Conservation (phyloP, 2,329 filamentous ascomycete species). For the Dryadomyces quercivorus region DNA sequence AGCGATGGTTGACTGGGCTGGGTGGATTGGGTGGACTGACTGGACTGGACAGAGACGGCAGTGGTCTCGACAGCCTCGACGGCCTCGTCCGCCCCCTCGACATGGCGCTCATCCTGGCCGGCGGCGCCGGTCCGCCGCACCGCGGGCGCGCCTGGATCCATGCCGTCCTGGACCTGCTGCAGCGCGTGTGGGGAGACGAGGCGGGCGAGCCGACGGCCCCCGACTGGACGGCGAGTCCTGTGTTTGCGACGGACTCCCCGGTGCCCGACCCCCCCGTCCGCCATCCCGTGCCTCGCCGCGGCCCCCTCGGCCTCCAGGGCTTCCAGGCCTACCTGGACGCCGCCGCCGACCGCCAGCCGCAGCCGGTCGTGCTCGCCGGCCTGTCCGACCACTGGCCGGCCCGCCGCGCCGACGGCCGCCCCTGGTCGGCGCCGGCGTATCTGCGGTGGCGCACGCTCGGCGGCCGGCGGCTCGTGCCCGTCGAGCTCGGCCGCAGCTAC, state of each 20-base stretch:
- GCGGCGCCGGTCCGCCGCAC: conserved; percentile 37
- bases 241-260: neutral
- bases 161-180: conserved; percentile 32
- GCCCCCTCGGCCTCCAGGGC: conserved; percentile 37
- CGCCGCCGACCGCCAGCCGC: conserved; percentile 12
- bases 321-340: conserved; percentile 51
- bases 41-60: too few relatives aligned
- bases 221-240: conserved; percentile 1
- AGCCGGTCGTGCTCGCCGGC: conserved; percentile 59
- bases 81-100: conserved; percentile 57
- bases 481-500: conserved; percentile 80
- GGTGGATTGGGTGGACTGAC: too few relatives aligned
- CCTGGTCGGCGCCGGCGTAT: conserved; percentile 66
- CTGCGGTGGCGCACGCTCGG: conserved; percentile 61
- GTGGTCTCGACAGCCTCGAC: conserved; percentile 24
- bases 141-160: conserved; percentile 42
- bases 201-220: neutral
- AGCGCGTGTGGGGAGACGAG: conserved; percentile 17
- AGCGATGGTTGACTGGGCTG: conserved; percentile 3
- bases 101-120: conserved; percentile 63
- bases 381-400: conserved; percentile 67
- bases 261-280: conserved; percentile 28
- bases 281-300: conserved; percentile 27
- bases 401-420: conserved; percentile 32
- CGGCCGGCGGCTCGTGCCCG: conserved; percentile 69